phyloP scores from a whole-genome alignment of 441 rosid genomes.

The Euphorbia schlechtendalii region DNA sequence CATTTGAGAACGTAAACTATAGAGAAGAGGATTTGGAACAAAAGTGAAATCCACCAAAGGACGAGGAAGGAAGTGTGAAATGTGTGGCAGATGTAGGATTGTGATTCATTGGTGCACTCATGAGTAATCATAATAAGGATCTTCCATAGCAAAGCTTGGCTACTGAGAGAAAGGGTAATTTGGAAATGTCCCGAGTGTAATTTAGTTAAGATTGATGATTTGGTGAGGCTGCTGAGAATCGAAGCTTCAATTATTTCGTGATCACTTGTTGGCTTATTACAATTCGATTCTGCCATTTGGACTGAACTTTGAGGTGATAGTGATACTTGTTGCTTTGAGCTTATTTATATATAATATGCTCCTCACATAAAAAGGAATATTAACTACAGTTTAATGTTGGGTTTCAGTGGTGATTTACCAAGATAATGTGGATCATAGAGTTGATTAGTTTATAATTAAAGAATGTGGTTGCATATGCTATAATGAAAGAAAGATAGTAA shows the following conservation, averaged over 20 bases:
- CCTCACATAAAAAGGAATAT: background rate
- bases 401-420: background rate
- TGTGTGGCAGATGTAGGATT: slow-evolving; percentile 20
- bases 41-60: slow-evolving; percentile 46
- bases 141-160: slow-evolving; percentile 64
- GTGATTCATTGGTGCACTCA: slow-evolving; percentile 13
- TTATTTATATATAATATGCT: background rate
- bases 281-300: background rate
- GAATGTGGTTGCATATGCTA: too few species aligned
- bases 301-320: too few species aligned
- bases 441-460: too few species aligned
- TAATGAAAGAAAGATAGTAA: too few species aligned
- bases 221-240: background rate
- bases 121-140: slow-evolving; percentile 23
- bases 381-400: background rate
- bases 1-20: slow-evolving; percentile 40
- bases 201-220: slow-evolving; percentile 12
- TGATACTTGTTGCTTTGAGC: background rate
- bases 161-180: slow-evolving; percentile 45
- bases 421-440: too few species aligned
- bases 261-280: background rate
- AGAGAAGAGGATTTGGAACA: slow-evolving; percentile 34
- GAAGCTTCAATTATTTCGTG: background rate
- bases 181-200: slow-evolving; percentile 67
- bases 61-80: slow-evolving; percentile 29